Evolutionary conservation across 129 eudicot genomes (phyloP), one percentile per base, ranked within the genome.

Genomic region (Sambucus nigra): DNA sequence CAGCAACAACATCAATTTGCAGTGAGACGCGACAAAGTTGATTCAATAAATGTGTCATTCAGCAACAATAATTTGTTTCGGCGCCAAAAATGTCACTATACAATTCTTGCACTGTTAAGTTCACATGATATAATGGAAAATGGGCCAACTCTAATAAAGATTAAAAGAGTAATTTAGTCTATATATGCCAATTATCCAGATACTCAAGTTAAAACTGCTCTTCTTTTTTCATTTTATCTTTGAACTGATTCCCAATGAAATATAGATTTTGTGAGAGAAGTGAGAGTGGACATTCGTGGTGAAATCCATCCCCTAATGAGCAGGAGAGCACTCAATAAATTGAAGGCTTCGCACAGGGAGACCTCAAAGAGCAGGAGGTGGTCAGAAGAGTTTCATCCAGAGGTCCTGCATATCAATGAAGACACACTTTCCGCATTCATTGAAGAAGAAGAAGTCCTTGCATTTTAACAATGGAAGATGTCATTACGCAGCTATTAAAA

Each of bases 401-500:
- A 81, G 26, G 68, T 81, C 44, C 41, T 81, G 52, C 63, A 60
- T 22, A 56, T 76, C 16, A 49, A 51, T 40, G 76, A 66, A 47
- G 74, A 53, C 47, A 70, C 80, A 4, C 67, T 73, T 33, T 61
- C 75, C 24, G 63, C 67, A 4, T 56, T 73, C 56, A 57, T 74
- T 39, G 64, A 73, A 44, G 73, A 83, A 53, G 81, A 79, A 56
- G 83, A 83, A 47, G 94, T 75, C 22, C 39, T 83, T 47, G 94
- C 28, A 75, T 83, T 18, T 75, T 79, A 58, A 83, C 94, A 49
- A 79, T 83, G 94, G 83, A 83, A 52, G 91, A 81, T 71, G 83
- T 83, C 16, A 73, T 81, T 47, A 76, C 69, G 27, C 81, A 78
- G 72, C 80, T 83, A 22, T 50, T 83, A 25, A 74, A 83, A 11